Percentiles rank a stretch among this genome's conserved stretches.
Evolutionary conservation across 345 rosid genomes (phyloP).

Genomic region (Murraya koenigii): DNA sequence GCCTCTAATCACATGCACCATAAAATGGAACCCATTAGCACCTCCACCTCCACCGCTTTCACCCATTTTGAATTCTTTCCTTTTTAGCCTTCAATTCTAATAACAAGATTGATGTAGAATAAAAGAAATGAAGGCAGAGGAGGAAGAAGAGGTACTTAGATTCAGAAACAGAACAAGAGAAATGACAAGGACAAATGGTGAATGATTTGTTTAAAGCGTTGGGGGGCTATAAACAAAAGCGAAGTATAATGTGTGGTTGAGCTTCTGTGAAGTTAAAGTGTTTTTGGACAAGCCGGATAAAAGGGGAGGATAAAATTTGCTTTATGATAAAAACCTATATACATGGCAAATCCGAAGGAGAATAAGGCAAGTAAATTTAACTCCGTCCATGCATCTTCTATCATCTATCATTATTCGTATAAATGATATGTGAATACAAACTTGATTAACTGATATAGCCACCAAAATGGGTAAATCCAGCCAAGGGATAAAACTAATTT

Average conservation of each 20-base stretch:
- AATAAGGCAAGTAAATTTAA: not conserved
- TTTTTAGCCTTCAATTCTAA: not conserved
- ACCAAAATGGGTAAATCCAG: not conserved
- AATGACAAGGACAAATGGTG: not conserved
- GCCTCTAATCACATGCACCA: slow-evolving; percentile 48
- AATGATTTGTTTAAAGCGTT: not conserved
- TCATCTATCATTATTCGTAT: too few relatives aligned
- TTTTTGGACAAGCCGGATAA: not conserved
- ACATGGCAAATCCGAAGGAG: too few relatives aligned
- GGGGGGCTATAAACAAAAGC: not conserved
- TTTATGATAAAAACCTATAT: too few relatives aligned
- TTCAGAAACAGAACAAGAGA: not conserved
- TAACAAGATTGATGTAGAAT: not conserved
- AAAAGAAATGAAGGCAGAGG: not conserved
- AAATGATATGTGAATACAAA: not conserved
- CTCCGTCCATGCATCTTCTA: not conserved
- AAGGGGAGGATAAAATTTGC: too few relatives aligned
- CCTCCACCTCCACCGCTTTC: not conserved
- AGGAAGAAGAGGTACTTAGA: not conserved
- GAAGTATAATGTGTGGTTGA: not conserved
- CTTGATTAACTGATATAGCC: not conserved
- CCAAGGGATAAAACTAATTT: not conserved
- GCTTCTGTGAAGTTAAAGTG: not conserved
- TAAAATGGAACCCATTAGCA: slow-evolving; percentile 33
- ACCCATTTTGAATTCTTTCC: not conserved